These are phyloP conservation scores for Linnemannia exigua DNA, from an alignment of 192 early-diverging fungal species.

Conservation along the genomic window DNA sequence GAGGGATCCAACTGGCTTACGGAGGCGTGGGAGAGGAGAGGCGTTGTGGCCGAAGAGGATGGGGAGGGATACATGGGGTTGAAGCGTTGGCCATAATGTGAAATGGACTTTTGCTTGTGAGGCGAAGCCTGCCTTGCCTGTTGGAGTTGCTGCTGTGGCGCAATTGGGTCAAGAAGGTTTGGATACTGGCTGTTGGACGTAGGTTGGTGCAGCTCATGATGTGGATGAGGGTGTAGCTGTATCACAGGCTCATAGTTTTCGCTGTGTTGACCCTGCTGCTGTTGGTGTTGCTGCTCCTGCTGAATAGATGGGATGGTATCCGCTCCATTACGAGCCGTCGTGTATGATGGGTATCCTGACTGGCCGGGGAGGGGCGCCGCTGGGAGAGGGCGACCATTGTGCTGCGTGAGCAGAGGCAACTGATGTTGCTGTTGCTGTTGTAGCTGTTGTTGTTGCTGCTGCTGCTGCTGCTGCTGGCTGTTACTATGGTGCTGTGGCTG, in stretches of 20 bases:
- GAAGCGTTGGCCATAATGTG: conserved; percentile 44
- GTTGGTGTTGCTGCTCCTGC: conserved; percentile 16
- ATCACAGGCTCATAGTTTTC: conserved; percentile 8
- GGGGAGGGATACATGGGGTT: conserved; percentile 54
- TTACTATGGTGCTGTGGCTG: conserved; percentile 22
- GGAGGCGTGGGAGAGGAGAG: conserved; percentile 34
- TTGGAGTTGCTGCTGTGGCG: conserved; percentile 25
- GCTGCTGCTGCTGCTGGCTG: too few species aligned
- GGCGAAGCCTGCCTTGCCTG: conserved; percentile 18
- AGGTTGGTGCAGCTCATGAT: conserved; percentile 8
- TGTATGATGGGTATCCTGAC: not conserved
- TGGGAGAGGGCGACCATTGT: conserved; percentile 6
- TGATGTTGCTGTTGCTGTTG: conserved; percentile 9
- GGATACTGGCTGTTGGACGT: not conserved
- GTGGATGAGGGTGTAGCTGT: conserved; percentile 9
- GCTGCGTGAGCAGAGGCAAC: conserved; percentile 2
- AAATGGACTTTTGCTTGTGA: conserved; percentile 38
- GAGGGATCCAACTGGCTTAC: conserved; percentile 19
- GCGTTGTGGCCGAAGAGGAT: conserved; percentile 37
- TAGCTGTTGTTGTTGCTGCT: conserved; percentile 8
- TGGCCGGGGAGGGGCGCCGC: not conserved
- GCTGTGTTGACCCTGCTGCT: conserved; percentile 16
- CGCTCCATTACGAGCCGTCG: not conserved
- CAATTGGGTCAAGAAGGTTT: conserved; percentile 23
- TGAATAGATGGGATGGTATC: not conserved